phyloP scores from a whole-genome alignment of 257 asterid species.

The Capsicum chinense region DNA sequence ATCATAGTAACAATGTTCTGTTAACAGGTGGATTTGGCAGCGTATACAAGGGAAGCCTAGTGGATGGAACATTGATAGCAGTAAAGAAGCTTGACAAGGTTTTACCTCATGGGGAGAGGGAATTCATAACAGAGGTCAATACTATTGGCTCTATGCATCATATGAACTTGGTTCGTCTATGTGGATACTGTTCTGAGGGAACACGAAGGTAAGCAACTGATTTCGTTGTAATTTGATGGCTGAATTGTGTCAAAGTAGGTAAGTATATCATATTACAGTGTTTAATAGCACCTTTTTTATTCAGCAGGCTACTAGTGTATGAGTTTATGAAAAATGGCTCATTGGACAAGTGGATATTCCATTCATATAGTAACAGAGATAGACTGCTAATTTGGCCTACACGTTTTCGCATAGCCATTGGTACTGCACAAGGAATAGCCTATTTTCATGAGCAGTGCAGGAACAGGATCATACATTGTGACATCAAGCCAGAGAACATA shows the following conservation, averaged over 20 bases:
- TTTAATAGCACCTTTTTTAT: not conserved
- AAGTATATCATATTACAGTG: not conserved
- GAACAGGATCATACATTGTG: constrained; percentile 83
- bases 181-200: constrained; percentile 87
- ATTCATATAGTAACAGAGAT: constrained; percentile 48
- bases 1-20: not conserved
- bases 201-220: constrained; percentile 51
- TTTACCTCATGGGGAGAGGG: constrained; percentile 86
- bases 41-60: constrained; percentile 77
- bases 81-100: constrained; percentile 86
- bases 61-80: constrained; percentile 74
- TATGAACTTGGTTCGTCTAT: constrained; percentile 79
- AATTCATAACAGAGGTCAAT: constrained; percentile 84
- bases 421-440: constrained; percentile 88
- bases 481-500: constrained; percentile 91
- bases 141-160: constrained; percentile 96
- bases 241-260: not conserved
- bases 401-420: constrained; percentile 72
- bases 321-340: constrained; percentile 96
- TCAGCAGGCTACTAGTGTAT: constrained; percentile 81
- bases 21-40: constrained; percentile 90
- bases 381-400: constrained; percentile 70
- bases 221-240: constrained; percentile 3
- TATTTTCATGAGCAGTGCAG: constrained; percentile 96
- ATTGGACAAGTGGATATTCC: constrained; percentile 85